Base-by-base conservation (phyloP, 805 yeast species). In the Lipomyces sp. region DNA sequence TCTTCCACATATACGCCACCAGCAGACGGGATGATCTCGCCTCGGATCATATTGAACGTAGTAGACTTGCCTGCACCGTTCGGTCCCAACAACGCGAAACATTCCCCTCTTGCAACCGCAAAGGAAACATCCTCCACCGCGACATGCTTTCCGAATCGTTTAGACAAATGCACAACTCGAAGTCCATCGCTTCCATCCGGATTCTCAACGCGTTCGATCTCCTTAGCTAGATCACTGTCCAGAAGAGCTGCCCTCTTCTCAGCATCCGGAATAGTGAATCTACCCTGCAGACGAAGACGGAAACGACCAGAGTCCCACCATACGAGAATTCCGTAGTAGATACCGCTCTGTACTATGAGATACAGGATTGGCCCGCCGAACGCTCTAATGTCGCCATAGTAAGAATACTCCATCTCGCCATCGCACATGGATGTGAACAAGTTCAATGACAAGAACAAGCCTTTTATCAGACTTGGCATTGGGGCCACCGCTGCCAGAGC, bases 21-120 rank as follows among this genome's bases (percentile, higher is more conserved):
- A 4, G 64, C 63, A 29, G 74, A 65, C 0, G 78, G 75, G 13
- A 60, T 37, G 18, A 74, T 68, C 56, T 77, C 80, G 5, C 80
- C 80, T n/a, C 80, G 73, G 61, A 77, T 74, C 78, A 77, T 75
- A 66, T 76, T 76, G 67, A 77, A 76, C 6, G 75, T 73, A 5
- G 80, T 77, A 4, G 79, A 76, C 63, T 77, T 77, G 24, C 80
- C 80, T 2, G 80, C 80, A 55, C 80, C 80, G 62, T 77, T 77
- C 11, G 80, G 80, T 0, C 80, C 80, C 18, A 77, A 72, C 53
- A 77, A 69, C 2, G 78, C 80, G 71, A 77, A 77, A 56, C 77
- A 72, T 56, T 77, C 80, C 13, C 75, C 75, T 8, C 72, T 70
- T 50, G 63, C 63, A 33, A 77, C 78, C 4, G 76, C 78, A 65